Percentiles rank a stretch among this genome's conserved stretches.
Evolutionary conservation across 768 basidiomycete genomes (phyloP).

Genomic region (Cantharellus anzutake): DNA sequence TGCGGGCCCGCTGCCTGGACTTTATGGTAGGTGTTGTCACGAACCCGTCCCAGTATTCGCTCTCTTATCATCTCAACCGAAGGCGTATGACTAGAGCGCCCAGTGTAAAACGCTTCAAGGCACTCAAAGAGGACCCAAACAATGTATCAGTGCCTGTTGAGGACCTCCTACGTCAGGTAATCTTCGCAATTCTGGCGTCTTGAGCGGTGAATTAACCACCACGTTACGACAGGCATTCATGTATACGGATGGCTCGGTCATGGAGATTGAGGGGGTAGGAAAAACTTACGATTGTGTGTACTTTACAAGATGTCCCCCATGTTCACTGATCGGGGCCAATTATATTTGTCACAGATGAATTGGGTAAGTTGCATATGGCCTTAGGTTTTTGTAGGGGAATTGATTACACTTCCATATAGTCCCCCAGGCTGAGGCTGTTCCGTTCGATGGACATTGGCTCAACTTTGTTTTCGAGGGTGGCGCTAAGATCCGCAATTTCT

Average conservation of each 20-base stretch:
- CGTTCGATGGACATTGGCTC: neutral
- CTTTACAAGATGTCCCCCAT: neutral
- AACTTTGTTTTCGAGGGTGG: neutral
- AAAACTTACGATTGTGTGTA: neutral
- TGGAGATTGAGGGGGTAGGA: neutral
- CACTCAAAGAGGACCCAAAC: neutral
- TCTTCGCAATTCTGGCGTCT: neutral
- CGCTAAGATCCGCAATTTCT: neutral
- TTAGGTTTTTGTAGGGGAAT: neutral
- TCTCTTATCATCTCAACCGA: neutral
- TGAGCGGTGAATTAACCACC: neutral
- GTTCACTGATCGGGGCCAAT: neutral
- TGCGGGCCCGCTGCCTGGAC: neutral
- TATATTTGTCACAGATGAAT: neutral
- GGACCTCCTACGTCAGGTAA: neutral
- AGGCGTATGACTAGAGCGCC: neutral
- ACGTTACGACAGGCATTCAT: neutral
- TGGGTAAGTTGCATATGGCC: neutral
- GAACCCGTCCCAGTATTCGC: neutral
- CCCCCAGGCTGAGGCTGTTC: neutral
- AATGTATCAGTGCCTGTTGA: neutral
- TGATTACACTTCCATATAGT: neutral
- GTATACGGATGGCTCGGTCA: neutral
- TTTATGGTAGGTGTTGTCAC: neutral
- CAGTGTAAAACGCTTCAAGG: neutral